Evolutionary conservation across 1,139 yeast genomes (phyloP).

Genomic region (Sugiyamaella sp.): DNA sequence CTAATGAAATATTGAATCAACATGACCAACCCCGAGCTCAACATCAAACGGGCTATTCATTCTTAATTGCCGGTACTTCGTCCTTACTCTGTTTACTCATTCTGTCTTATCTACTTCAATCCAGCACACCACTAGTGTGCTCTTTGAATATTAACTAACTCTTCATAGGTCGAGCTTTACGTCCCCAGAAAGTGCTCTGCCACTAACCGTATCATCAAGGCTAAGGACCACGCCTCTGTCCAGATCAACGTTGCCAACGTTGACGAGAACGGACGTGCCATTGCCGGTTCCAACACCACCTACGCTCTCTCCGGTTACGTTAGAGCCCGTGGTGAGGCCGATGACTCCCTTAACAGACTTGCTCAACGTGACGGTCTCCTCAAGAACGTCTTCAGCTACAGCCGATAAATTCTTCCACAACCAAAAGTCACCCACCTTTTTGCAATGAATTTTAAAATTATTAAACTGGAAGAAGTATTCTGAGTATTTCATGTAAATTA

Average conservation of each 20-base stretch:
- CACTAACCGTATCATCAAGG: slow-evolving; percentile 99
- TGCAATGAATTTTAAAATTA: slow-evolving; percentile 16
- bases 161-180: slow-evolving; percentile 92
- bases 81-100: no score
- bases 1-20: no score
- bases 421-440: slow-evolving; percentile 10
- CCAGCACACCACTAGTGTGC: neutral
- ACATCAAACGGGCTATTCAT: no score
- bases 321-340: slow-evolving; percentile 92
- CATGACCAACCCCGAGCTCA: no score
- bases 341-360: slow-evolving; percentile 98
- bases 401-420: slow-evolving; percentile 68
- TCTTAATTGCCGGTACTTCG: no score
- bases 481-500: slow-evolving; percentile 9
- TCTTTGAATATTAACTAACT: neutral
- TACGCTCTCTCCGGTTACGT: slow-evolving; percentile 98
- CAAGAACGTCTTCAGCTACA: slow-evolving; percentile 98
- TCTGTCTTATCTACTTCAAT: neutral
- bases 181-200: slow-evolving; percentile 99
- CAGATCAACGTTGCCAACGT: slow-evolving; percentile 87
- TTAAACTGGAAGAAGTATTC: slow-evolving; percentile 9
- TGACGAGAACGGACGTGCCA: slow-evolving; percentile 95
- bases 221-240: slow-evolving; percentile 99
- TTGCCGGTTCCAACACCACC: slow-evolving; percentile 89
- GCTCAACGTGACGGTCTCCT: slow-evolving; percentile 99